Evolutionary conservation across 2,329 filamentous ascomycete species (phyloP).

Genomic region (Colletotrichum godetiae): DNA sequence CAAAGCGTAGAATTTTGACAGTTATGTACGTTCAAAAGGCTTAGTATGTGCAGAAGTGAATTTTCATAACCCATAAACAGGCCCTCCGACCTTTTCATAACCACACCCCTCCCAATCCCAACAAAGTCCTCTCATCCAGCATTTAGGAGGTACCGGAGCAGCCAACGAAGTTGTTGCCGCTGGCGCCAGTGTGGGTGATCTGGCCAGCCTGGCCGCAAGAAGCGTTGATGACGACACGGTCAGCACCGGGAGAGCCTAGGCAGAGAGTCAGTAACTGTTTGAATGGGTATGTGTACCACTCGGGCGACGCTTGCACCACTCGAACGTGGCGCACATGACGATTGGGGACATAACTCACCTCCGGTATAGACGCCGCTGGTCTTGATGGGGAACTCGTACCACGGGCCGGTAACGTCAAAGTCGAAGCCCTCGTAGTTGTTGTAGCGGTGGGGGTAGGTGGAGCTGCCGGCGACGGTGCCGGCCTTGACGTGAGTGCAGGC

Average conservation of each 20-base stretch:
- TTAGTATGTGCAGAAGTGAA: background rate
- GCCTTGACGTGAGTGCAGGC: slow-evolving; percentile 63
- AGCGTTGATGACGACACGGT: slow-evolving; percentile 74
- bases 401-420: slow-evolving; percentile 67
- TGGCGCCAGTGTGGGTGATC: slow-evolving; percentile 79
- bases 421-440: slow-evolving; percentile 73
- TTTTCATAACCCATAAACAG: background rate
- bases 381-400: slow-evolving; percentile 73
- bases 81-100: background rate
- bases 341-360: slow-evolving; percentile 50
- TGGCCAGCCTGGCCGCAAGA: slow-evolving; percentile 68
- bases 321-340: background rate
- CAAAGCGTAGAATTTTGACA: background rate
- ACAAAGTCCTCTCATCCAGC: background rate
- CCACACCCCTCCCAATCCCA: background rate
- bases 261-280: background rate
- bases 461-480: slow-evolving; percentile 49
- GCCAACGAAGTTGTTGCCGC: slow-evolving; percentile 75
- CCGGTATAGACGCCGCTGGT: slow-evolving; percentile 68
- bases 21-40: background rate
- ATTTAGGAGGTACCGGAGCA: slow-evolving; percentile 15
- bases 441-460: slow-evolving; percentile 67
- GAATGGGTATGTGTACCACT: background rate
- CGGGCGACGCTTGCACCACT: background rate
- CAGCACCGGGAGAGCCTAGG: slow-evolving; percentile 72